Evolutionary conservation across 2,329 filamentous ascomycete species (phyloP), one percentile per base, ranked within the genome.

Genomic region (Aspergillus piperis): DNA sequence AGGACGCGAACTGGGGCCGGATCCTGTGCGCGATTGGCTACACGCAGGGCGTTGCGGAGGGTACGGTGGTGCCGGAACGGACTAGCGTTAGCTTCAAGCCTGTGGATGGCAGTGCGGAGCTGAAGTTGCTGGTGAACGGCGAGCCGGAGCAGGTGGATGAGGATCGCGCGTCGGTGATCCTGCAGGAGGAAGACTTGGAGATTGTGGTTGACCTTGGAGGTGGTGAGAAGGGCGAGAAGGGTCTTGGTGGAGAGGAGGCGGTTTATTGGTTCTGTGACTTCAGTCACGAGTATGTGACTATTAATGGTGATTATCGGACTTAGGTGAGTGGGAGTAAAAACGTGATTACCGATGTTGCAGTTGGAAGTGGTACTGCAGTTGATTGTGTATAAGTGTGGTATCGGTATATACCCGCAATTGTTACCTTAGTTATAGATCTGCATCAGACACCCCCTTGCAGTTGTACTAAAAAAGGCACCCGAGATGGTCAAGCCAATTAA

Each of bases 1-100:
- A 92, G 75, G 95, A 99, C 74, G 95, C 95, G 17, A 99, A 99
- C 82, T 99, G 95, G 95, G 95, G 95, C 36, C 92, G 95, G 57
- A 96, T 99, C 64, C 84, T 98, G 27, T 98, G 95, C 75, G 94
- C 95, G 0, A 92, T 93, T 4, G 95, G 95, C 3, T 98, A 98
- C 74, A 82, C 85, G 0, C 83, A 83, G 61, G 76, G 76, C 68
- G 75, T 84, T 68, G 78, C 57, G 36, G 66, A 71, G 1, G 76
- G 75, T 0, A 77, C 77, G 8, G 79, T 88, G 19, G 75, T 83
- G 1, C 85, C 85, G 1, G 75, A 81, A 53, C 78, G 80, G 50
- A 88, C 85, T 7, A 85, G 81, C 64, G 86, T 88, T 6, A 84
- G 81, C 66, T 88, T 89, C 72, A 77, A 86, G 8, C 86, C 86